Base-by-base conservation (phyloP, 164 flowering plant genomes). In the Sedum album region DNA sequence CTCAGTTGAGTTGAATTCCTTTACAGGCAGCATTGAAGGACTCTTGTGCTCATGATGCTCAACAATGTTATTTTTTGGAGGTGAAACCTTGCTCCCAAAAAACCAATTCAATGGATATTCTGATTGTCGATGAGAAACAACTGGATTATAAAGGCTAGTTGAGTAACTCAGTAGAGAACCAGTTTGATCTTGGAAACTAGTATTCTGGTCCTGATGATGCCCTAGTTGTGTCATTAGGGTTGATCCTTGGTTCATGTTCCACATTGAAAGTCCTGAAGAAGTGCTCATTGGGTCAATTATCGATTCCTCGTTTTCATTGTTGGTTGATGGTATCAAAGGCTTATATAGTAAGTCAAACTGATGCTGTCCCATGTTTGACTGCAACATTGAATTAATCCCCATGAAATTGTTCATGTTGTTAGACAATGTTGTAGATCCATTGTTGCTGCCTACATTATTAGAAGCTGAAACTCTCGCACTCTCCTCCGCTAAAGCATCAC, bases 401-500 rank as follows among this genome's bases (percentile, higher is more conserved):
- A 84, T 65, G 35, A 83, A 74, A n/a, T 83, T 85, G n/a, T n/a
- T n/a, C n/a, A n/a, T n/a, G n/a, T n/a, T n/a, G n/a, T n/a, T n/a
- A n/a, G n/a, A n/a, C n/a, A 69, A 86, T 78, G 66, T 73, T 38
- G 38, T 35, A 18, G 38, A 30, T 33, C 36, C 38, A 18, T 61
- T 61, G 65, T 30, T 48, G 48, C 66, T 74, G 78, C 61, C n/a
- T n/a, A n/a, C 74, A 35, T 82, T 66, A 72, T 70, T 82, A 46
- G 87, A 67, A 46, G 87, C 86, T 65, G 90, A 88, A 14, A 91
- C 75, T 72, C 91, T 80, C 0, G 96, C 93, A 20, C 91, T 88
- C 76, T 91, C 97, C 73, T 87, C 93, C 15, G 97, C n/a, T n/a
- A n/a, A n/a, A n/a, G n/a, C n/a, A n/a, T n/a, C n/a, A n/a, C n/a